phyloP scores from a whole-genome alignment of 352 stramenopile species.

The Phytopythium delawarense region DNA sequence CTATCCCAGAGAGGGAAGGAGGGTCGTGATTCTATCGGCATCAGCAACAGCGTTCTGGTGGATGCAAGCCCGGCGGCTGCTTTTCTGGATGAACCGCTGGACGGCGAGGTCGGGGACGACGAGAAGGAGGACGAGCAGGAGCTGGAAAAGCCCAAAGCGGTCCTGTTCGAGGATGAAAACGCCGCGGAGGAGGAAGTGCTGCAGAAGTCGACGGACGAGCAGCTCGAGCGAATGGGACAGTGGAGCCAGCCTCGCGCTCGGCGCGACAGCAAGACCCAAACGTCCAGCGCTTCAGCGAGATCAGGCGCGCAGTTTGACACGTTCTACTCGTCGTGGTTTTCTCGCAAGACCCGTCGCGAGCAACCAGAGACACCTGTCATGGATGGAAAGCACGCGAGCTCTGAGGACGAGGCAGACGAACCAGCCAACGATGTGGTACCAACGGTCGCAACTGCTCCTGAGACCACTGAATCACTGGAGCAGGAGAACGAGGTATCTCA shows the following conservation, averaged over 20 bases:
- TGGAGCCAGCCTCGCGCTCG: constrained; percentile 59
- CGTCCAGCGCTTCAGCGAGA: constrained; percentile 34
- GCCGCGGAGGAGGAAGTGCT: constrained; percentile 23
- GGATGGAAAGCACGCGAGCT: background rate
- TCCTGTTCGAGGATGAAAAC: constrained; percentile 24
- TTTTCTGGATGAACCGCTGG: constrained; percentile 18
- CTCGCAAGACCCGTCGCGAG: constrained; percentile 44
- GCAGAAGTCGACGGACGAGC: constrained; percentile 33
- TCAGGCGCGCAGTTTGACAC: constrained; percentile 53
- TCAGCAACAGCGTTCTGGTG: background rate
- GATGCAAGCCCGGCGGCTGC: constrained; percentile 3
- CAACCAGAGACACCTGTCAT: background rate
- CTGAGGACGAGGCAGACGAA: background rate
- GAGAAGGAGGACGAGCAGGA: constrained; percentile 26
- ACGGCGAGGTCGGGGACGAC: constrained; percentile 44
- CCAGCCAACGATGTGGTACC: background rate
- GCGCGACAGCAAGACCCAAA: constrained; percentile 35
- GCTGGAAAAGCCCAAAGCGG: constrained; percentile 15
- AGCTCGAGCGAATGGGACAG: constrained; percentile 65
- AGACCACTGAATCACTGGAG: constrained; percentile 7
- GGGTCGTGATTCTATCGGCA: background rate
- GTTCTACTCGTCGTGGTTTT: constrained; percentile 77
- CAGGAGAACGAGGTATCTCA: constrained; percentile 13
- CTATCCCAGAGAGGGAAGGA: background rate
- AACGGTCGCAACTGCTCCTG: background rate